Evolutionary conservation across 2,329 filamentous ascomycete species (phyloP).

Genomic region (Chrysoporthe cubensis): DNA sequence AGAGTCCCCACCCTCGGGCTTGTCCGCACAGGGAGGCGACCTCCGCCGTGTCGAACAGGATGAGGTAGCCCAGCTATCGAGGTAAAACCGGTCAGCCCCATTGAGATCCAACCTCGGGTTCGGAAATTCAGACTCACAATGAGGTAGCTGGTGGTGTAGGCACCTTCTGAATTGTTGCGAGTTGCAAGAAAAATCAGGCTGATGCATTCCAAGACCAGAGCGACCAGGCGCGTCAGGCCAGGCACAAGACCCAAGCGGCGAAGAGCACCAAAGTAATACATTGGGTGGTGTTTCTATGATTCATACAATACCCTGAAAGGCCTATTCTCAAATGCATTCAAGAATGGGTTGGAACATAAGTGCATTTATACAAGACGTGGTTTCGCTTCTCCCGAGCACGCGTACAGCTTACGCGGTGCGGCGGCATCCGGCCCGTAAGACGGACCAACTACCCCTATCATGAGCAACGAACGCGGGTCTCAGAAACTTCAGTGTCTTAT

Average conservation of each 20-base stretch:
- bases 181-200: constrained; percentile 16
- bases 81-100: no score
- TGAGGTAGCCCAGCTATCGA: constrained; percentile 24
- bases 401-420: constrained; percentile 8
- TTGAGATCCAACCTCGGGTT: no score
- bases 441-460: constrained; percentile 13
- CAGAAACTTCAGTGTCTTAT: not conserved
- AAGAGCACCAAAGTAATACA: constrained; percentile 14
- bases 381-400: not conserved
- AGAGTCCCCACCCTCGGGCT: constrained; percentile 20
- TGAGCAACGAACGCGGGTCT: not conserved
- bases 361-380: not conserved
- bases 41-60: constrained; percentile 18
- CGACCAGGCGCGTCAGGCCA: constrained; percentile 15
- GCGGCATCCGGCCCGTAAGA: constrained; percentile 1
- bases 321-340: not conserved
- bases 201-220: constrained; percentile 17
- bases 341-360: not conserved
- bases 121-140: constrained; percentile 10
- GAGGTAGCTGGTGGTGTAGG: constrained; percentile 24
- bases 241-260: constrained; percentile 21
- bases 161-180: not conserved
- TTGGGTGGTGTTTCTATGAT: not conserved
- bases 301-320: no score
- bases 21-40: constrained; percentile 25